phyloP scores from a whole-genome alignment of 306 rosid genomes.

The Senna siamea region DNA sequence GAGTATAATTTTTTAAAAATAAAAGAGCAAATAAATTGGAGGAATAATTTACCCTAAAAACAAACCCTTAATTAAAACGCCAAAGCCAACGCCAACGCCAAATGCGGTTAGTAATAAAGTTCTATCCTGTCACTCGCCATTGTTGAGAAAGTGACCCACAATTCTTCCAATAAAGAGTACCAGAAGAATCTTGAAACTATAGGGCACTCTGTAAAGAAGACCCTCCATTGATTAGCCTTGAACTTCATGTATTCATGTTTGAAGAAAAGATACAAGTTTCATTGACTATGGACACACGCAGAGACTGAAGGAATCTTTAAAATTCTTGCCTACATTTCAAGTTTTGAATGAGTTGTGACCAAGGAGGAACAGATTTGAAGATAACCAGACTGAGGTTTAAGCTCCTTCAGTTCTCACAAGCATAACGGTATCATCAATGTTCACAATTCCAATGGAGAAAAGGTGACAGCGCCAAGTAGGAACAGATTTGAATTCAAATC shows the following conservation, averaged over 20 bases:
- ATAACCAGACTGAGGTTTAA: too few relatives aligned
- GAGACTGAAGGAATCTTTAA: conserved; percentile 8
- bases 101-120: too few relatives aligned
- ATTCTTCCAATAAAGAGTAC: conserved; percentile 1
- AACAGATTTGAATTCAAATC: conserved; percentile 48
- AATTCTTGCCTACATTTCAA: conserved; percentile 8
- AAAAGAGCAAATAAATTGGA: too few relatives aligned
- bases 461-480: conserved; percentile 17
- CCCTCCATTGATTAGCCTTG: conserved; percentile 9
- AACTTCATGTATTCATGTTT: background rate
- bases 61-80: too few relatives aligned
- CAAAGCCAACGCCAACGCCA: too few relatives aligned
- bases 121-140: conserved; percentile 34
- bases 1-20: too few relatives aligned
- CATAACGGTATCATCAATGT: conserved; percentile 12
- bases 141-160: conserved; percentile 37
- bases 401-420: conserved; percentile 31
- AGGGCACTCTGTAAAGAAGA: background rate
- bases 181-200: conserved; percentile 8
- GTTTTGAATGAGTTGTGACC: conserved; percentile 36
- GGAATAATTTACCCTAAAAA: too few relatives aligned
- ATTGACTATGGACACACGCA: background rate
- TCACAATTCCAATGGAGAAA: conserved; percentile 30
- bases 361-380: too few relatives aligned
- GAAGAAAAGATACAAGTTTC: too few relatives aligned